Conservation (phyloP, 768 basidiomycete species). For the Suillus americanus region DNA sequence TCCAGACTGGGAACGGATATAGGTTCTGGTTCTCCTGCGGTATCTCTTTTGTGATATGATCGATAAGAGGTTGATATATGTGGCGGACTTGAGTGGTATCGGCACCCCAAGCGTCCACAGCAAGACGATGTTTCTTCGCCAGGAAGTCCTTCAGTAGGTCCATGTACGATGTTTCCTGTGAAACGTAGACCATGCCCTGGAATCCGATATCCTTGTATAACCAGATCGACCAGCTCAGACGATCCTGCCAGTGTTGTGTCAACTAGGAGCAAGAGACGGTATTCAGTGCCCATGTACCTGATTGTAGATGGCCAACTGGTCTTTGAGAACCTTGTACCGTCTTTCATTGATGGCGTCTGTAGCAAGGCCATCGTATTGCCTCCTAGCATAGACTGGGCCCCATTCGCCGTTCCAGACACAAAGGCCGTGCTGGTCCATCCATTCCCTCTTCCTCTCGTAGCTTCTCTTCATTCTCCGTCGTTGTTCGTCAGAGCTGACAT, state of each 20-base stretch:
- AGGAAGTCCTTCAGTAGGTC: constrained; percentile 67
- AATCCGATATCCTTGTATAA: constrained; percentile 86
- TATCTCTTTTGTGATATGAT: constrained; percentile 60
- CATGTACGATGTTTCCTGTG: constrained; percentile 71
- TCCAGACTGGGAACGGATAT: constrained; percentile 69
- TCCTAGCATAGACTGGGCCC: constrained; percentile 78
- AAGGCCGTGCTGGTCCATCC: constrained; percentile 67
- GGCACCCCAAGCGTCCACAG: constrained; percentile 77
- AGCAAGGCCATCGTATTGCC: constrained; percentile 53
- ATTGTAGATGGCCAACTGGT: constrained; percentile 74
- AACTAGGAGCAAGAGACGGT: not conserved
- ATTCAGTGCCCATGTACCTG: constrained; percentile 33
- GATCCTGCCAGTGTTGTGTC: constrained; percentile 43
- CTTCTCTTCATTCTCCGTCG: constrained; percentile 48
- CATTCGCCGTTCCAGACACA: constrained; percentile 84
- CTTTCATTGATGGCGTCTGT: constrained; percentile 66
- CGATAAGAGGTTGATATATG: constrained; percentile 63
- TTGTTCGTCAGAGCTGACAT: constrained; percentile 54
- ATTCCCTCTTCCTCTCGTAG: constrained; percentile 73
- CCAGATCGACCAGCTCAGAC: constrained; percentile 83
- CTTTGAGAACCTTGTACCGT: constrained; percentile 65
- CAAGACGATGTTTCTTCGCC: constrained; percentile 75
- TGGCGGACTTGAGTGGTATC: constrained; percentile 55
- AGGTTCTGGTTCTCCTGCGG: constrained; percentile 50
- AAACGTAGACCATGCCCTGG: constrained; percentile 80